Conservation (phyloP, 371 early-diverging fungal genomes). For the Apophysomyces elegans region DNA sequence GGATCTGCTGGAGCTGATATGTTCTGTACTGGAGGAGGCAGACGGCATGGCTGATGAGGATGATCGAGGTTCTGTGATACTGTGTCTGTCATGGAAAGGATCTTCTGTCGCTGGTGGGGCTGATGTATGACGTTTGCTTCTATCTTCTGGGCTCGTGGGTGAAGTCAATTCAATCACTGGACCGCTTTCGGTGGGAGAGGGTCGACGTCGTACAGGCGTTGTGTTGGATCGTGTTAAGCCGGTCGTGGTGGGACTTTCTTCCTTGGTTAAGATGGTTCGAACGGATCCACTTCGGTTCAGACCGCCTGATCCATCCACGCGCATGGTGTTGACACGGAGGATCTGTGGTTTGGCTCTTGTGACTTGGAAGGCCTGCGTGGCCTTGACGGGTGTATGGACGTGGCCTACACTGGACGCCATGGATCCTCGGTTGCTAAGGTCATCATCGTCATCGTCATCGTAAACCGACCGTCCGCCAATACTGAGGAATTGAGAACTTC, state of each 20-base stretch:
- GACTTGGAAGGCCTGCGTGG: conserved; percentile 45
- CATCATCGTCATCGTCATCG: conserved; percentile 23
- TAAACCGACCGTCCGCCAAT: conserved; percentile 1
- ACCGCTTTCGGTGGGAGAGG: neutral
- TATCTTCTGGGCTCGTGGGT: neutral
- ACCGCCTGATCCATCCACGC: conserved; percentile 17
- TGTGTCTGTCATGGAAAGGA: conserved; percentile 47
- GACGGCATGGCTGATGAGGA: too few species aligned
- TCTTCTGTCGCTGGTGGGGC: conserved; percentile 22
- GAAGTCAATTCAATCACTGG: neutral
- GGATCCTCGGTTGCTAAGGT: conserved; percentile 25
- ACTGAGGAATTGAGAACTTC: neutral
- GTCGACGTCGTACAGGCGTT: conserved; percentile 12
- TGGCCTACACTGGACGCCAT: conserved; percentile 29
- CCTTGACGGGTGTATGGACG: conserved; percentile 19
- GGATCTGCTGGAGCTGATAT: conserved; percentile 4
- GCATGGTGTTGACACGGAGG: conserved; percentile 52
- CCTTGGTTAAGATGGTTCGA: conserved; percentile 28
- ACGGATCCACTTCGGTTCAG: conserved; percentile 39
- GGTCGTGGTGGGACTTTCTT: conserved; percentile 7
- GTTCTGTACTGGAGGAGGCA: conserved; percentile 2
- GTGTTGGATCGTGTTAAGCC: conserved; percentile 22
- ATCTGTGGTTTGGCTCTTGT: conserved; percentile 49
- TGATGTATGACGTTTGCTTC: conserved; percentile 9
- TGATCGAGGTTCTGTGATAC: conserved; percentile 5